Evolutionary conservation across 371 early-diverging fungal species (phyloP), one percentile per base, ranked within the genome.

Genomic region (Thermomucor indicae-seudaticae): DNA sequence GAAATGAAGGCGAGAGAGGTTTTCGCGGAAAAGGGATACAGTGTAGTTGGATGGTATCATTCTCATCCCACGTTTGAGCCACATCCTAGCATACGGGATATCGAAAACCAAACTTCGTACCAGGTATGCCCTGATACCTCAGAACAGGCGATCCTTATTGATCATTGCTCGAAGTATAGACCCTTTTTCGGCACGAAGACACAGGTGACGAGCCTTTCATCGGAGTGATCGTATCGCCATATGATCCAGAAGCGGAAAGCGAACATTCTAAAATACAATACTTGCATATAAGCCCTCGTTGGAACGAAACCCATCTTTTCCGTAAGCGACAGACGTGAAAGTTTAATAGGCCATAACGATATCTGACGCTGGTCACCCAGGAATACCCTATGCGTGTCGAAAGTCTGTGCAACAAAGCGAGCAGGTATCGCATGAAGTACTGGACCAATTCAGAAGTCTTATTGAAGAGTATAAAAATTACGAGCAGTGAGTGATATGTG

Each of bases 41-140:
- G 76, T 6, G 87, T 93, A 6, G 90, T 93, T n/a, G 93, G 93
- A 30, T 93, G 93, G 93, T 93, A 90, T 66, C 93, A 93, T 60
- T 88, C 89, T 32, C 93, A 93, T 63, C 93, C 93, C 19, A 83
- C 88, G 0, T 92, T 92, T 65, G 81, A 83, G 42, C 89, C 93
- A 1, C 78, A 83, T 28, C 93, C 93, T 34, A 88, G 89, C 41
- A 72, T 85, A 20, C 78, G 91, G 49, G 93, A 93, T 67, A 81
- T 91, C 52, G 85, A 86, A 60, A 92, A 88, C 55, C 93, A 93
- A 64, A 77, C 79, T 25, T 81, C 81, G 1, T 89, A 93, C 62
- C 93, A 93, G 57, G 67, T 70, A 57, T 19, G 6, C n/a, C 14
- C 17, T 7, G 19, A 8, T n/a, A 7, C 8, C 14, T 40, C 40